These are phyloP conservation scores for Aureobasidium sp. DNA, from an alignment of 2,329 filamentous ascomycete species.

Conservation along the genomic window DNA sequence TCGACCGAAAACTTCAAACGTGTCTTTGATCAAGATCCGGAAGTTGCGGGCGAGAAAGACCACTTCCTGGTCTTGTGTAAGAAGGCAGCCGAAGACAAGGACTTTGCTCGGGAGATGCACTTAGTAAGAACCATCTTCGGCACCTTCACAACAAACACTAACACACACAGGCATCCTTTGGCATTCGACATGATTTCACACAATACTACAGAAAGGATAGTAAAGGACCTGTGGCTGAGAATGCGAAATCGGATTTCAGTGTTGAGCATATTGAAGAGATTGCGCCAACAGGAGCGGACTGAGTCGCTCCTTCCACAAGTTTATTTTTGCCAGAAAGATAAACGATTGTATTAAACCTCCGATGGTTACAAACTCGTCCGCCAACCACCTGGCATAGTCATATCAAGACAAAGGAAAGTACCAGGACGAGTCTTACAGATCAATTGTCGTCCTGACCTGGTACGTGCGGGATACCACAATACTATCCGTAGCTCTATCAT, in stretches of 20 bases:
- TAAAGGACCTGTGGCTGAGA: background rate
- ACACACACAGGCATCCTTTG: conserved; percentile 10
- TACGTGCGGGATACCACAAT: conserved; percentile 1
- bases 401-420: background rate
- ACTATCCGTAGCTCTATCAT: background rate
- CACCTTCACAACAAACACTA: background rate
- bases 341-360: background rate
- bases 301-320: background rate
- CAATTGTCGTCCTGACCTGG: background rate
- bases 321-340: too few species aligned
- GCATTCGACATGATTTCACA: conserved; percentile 14
- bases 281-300: conserved; percentile 2
- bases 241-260: background rate
- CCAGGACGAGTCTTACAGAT: background rate
- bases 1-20: conserved; percentile 18
- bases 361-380: background rate
- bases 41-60: conserved; percentile 15
- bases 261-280: background rate
- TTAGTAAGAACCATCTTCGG: conserved; percentile 12
- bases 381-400: background rate
- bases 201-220: conserved; percentile 15
- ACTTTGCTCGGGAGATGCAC: conserved; percentile 17
- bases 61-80: conserved; percentile 17
- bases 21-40: conserved; percentile 16
- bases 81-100: conserved; percentile 16